Base-by-base conservation (phyloP, 805 yeast genomes). In the Wickerhamomyces bisporus region DNA sequence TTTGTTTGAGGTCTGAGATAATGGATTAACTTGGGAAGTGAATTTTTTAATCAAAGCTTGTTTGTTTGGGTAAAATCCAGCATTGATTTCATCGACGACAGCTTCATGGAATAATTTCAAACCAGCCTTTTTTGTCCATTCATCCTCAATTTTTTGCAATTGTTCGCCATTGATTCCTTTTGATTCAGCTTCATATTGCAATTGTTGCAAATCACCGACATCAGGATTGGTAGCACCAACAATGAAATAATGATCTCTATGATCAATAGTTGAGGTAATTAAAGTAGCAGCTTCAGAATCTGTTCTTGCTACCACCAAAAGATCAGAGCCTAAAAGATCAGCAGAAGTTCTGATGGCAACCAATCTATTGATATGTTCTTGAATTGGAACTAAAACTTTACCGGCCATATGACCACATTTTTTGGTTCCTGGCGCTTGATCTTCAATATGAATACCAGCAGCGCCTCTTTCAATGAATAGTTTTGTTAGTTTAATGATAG, bases 361-460 rank as follows among this genome's bases (percentile, higher is more conserved):
- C 61, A 91, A 73, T 64, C 98, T 79, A 70, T 86, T 88, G 66
- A 91, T 86, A 68, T 91, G 98, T 70, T 91, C 98, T 68, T 88
- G 96, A 43, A 88, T 93, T 47, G 98, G 98, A 46, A 91, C 96
- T 52, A 91, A 78, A 38, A 93, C 97, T 66, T 93, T 87, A 55
- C 98, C 98, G 50, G 95, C 97, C 98, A 91, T 91, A 68, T 91
- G 98, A 44, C 98, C 98, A 71, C 98, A 91, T 70, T 91, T 91
- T 67, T 91, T 91, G 55, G 97, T 91, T 55, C 97, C 96, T 39
- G 98, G 96, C 39, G 97, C 96, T 74, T 91, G 98, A 67, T 91
- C 98, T 70, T 91, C 98, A 61, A 91, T 88, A 64, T 91, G 98
- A 56, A 91, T 88, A 60, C 98, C 98, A 42, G 98, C 97, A 40